Evolutionary conservation across 2,329 filamentous ascomycete species (phyloP).

Genomic region (Remersonia thermophila): DNA sequence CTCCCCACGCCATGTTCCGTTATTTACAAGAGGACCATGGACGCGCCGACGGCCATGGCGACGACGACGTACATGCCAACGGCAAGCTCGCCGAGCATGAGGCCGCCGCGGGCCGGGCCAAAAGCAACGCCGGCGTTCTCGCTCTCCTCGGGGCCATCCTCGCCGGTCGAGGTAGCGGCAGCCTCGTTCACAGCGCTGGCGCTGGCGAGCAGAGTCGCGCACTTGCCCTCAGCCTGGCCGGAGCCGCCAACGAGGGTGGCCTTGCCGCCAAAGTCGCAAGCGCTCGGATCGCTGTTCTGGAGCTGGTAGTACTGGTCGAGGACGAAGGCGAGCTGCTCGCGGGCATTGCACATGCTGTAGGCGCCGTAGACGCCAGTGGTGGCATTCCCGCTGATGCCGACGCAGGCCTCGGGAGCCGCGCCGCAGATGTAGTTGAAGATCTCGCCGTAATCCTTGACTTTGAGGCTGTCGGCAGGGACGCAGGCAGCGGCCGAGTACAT

Average conservation of each 20-base stretch:
- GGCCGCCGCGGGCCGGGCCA: conserved; percentile 26
- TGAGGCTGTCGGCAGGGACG: conserved; percentile 46
- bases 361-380: conserved; percentile 60
- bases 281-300: conserved; percentile 39
- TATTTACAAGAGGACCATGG: conserved; percentile 41
- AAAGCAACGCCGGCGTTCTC: conserved; percentile 26
- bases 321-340: conserved; percentile 60
- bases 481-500: conserved; percentile 68
- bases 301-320: conserved; percentile 60
- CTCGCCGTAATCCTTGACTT: conserved; percentile 45
- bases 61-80: conserved; percentile 39
- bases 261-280: conserved; percentile 61
- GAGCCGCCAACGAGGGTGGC: conserved; percentile 36
- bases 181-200: conserved; percentile 46
- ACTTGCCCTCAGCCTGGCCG: conserved; percentile 36
- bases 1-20: background rate
- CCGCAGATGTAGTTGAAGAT: conserved; percentile 70
- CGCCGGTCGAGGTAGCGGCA: conserved; percentile 34
- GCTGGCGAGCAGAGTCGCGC: conserved; percentile 45
- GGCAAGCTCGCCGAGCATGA: conserved; percentile 35
- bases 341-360: conserved; percentile 62
- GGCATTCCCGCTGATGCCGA: conserved; percentile 55
- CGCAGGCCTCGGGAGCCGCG: conserved; percentile 41
- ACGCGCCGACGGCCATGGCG: conserved; percentile 39
- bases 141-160: conserved; percentile 21